Base-by-base conservation (phyloP, 306 rosid species). In the Corylus americana region DNA sequence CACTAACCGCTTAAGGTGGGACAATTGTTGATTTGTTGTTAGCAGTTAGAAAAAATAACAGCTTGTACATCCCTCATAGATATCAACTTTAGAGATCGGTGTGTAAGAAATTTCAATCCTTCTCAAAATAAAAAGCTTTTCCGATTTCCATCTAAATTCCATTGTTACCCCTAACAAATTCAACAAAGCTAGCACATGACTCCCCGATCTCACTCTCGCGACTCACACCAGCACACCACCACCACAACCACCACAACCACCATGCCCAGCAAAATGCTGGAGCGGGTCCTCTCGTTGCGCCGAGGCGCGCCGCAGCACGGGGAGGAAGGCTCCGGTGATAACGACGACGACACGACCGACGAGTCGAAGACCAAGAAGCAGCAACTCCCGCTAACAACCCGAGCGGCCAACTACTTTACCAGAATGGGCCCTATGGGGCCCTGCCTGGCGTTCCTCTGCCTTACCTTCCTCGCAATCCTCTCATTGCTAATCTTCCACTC, bases 201-300 rank as follows among this genome's bases (percentile, higher is more conserved):
- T 29, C 12, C 69, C 69, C n/a, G n/a, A n/a, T 57, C 12, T 8
- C n/a, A 20, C 31, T 57, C 29, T 57, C 63, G 63, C 27, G 1
- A 20, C 12, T 57, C 63, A 57, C 63, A 20, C 67, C 84, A 0
- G 71, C 81, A 14, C 73, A 72, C 48, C 78, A 11, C 53, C 53
- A 9, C 11, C 53, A 12, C 14, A 3, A 11, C 53, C 53, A 9
- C 11, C 53, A 12, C 14, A 3, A 4, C 83, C 42, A 77, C 2
- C 4, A 11, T 18, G 0, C 55, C 87, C 8, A 66, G 54, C 51
- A 78, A 79, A n/a, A 87, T 88, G 90, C 83, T 89, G 48, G 96
- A 89, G 22, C 89, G 94, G 13, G 85, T 80, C 64, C 91, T 93
- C 84, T 90, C 98, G 68, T 74, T 91, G 3, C 99, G 99, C 37